Conservation (phyloP, 306 rosid species). For the Lotus japonicus region DNA sequence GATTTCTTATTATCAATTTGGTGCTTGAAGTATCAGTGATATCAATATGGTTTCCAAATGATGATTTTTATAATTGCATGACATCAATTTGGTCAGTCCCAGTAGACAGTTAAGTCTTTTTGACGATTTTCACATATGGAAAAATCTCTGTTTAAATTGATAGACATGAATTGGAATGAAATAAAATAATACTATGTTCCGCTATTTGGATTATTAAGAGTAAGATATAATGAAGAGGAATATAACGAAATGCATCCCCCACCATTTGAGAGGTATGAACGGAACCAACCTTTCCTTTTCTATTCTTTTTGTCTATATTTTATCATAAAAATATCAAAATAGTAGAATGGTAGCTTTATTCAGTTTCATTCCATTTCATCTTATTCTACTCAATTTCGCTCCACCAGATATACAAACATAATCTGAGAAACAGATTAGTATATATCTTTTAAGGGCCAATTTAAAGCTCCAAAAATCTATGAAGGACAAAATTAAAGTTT, state of each 20-base stretch:
- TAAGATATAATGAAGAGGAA: not conserved
- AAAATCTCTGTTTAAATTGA: not conserved
- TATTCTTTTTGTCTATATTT: too few relatives aligned
- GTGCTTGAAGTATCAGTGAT: not conserved
- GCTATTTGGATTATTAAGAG: not conserved
- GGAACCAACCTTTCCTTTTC: too few relatives aligned
- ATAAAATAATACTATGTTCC: not conserved
- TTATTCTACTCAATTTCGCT: not conserved
- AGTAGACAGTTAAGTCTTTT: too few relatives aligned
- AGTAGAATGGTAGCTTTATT: not conserved
- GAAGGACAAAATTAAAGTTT: not conserved
- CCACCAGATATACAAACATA: not conserved
- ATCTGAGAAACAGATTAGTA: not conserved
- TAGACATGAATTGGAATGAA: not conserved
- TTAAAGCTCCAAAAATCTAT: not conserved
- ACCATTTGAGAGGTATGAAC: not conserved
- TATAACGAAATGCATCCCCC: not conserved
- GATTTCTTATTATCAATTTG: conserved; percentile 1
- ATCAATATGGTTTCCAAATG: conserved; percentile 5
- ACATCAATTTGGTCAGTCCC: not conserved
- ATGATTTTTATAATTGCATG: not conserved
- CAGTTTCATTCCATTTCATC: too few relatives aligned
- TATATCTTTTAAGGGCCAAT: not conserved
- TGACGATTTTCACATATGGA: too few relatives aligned
- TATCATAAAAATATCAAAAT: not conserved